Base-by-base conservation (phyloP, 2,329 filamentous ascomycete genomes). In the Chaetomium sp. region DNA sequence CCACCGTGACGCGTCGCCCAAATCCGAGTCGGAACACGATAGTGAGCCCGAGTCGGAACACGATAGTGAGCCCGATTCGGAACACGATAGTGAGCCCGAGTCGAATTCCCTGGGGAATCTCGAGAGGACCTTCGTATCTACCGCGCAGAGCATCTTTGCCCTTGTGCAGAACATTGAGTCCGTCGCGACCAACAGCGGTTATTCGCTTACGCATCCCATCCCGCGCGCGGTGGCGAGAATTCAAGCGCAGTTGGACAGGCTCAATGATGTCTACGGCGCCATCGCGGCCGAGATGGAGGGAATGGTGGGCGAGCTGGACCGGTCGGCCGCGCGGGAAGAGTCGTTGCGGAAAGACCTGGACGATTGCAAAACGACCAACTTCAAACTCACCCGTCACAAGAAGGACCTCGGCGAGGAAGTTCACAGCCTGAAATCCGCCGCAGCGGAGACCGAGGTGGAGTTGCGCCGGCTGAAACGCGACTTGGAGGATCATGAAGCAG, bases 381-480 rank as follows among this genome's bases (percentile, higher is more conserved):
- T 54, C 25, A 54, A 63, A 35, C 55, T 59, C 2, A 29, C 4
- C 8, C 29, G 49, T 10, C 27, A 16, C 13, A 58, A 54, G 10
- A 47, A 54, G 55, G 61, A 54, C 4, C 31, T 57, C 4, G 19
- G 19, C 16, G 53, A 51, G 13, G 13, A 63, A 31, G 45, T 45
- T 9, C 16, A 10, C 2, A n/a, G n/a, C 1, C 6, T 51, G 21
- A 51, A 25, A 19, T 38, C 21, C 6, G 45, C 54, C 5, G 60
- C 53, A 0, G 54, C 9, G 19, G 23, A 45, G 31, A 27, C 54
- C 8, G 60, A 63, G 8, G 9, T 5, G 10, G 23, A 45, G 35
- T 12, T 31, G 53, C n/a, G 29, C 2, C 35, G 42, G 27, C 29
- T 56, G 13, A 56, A 49, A 27, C 38, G 50, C 12, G 38, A 42